Base-by-base conservation (phyloP, 1,139 yeast species). In the Pichia sp. region DNA sequence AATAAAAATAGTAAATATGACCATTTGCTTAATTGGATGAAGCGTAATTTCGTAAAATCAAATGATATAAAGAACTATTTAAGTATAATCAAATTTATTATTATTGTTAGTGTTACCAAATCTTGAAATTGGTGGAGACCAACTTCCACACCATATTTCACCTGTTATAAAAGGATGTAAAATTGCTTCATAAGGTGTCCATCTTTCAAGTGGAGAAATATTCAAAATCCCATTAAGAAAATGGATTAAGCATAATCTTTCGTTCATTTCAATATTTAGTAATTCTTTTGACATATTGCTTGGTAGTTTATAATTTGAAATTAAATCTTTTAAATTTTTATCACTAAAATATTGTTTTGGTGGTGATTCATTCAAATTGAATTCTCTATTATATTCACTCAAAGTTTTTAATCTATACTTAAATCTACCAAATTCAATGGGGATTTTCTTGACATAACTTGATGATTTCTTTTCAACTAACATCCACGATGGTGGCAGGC, bases 141-240 rank as follows among this genome's bases (percentile, higher is more conserved):
- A 77, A 38, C 63, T 65, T 2, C 76, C 79, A 19, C 63, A 62
- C 57, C 76, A 77, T 41, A 67, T 68, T 46, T 70, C 72, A 41
- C 73, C 76, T 4, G 84, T 84, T 25, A 93, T 81, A 67, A 95
- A 93, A 0, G 98, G 98, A 70, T 95, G 99, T 69, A 82, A 75
- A 28, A 86, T 75, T 0, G 98, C 99, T 67, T 93, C 97, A 61
- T 89, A 96, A 13, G 99, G 99, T 0, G 97, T 89, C 83, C 96
- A 85, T 61, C 99, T 77, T 67, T 91, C 96, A 62, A 93, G 75
- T 0, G 99, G 99, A 68, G 91, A 91, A 65, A 89, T 70, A 60
- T 85, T 88, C 55, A 93, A 73, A 13, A 88, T 78, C 39, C 96
- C 96, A 47, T 75, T 70, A 48, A 93, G 74, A 63, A 93, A 89